Percentiles rank a stretch among this genome's conserved stretches.
Evolutionary conservation across 2,329 filamentous ascomycete genomes (phyloP).

Genomic region (Calycina herbarum): DNA sequence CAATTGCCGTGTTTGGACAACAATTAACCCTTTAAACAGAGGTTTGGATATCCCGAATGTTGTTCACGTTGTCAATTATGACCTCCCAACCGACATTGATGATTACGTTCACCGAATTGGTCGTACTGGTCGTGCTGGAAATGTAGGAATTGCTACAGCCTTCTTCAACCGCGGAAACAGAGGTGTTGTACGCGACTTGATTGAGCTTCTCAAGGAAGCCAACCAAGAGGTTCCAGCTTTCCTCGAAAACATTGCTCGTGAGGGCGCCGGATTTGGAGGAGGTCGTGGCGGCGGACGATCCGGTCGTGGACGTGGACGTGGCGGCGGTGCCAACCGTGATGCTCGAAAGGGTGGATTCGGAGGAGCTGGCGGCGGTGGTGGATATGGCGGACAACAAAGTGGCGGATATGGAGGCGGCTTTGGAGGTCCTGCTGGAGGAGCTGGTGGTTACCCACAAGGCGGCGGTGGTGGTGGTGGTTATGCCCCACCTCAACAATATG

Average conservation of each 20-base stretch:
- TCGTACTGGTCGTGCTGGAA: constrained; percentile 99
- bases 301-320: constrained; percentile 68
- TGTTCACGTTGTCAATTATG: constrained; percentile 97
- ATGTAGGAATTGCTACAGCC: constrained; percentile 95
- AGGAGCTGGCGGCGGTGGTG: constrained; percentile 47
- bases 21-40: neutral
- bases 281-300: constrained; percentile 64
- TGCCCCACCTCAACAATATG: constrained; percentile 20
- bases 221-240: constrained; percentile 95
- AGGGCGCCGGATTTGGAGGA: constrained; percentile 78
- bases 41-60: constrained; percentile 85
- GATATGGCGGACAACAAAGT: constrained; percentile 51
- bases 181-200: constrained; percentile 91
- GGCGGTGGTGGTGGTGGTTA: constrained; percentile 52
- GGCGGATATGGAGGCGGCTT: constrained; percentile 56
- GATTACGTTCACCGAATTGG: constrained; percentile 99
- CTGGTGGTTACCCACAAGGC: constrained; percentile 50
- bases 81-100: constrained; percentile 97
- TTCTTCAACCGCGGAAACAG: constrained; percentile 99
- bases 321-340: constrained; percentile 74
- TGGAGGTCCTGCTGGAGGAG: constrained; percentile 47
- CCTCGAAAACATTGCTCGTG: constrained; percentile 95
- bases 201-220: constrained; percentile 98
- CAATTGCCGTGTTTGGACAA: too few species aligned
- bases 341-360: constrained; percentile 75